A percentile compares a stretch with the other conserved stretches of the same genome.
phyloP scores from a whole-genome alignment of 192 early-diverging fungal species.

The Mortierella claussenii region DNA sequence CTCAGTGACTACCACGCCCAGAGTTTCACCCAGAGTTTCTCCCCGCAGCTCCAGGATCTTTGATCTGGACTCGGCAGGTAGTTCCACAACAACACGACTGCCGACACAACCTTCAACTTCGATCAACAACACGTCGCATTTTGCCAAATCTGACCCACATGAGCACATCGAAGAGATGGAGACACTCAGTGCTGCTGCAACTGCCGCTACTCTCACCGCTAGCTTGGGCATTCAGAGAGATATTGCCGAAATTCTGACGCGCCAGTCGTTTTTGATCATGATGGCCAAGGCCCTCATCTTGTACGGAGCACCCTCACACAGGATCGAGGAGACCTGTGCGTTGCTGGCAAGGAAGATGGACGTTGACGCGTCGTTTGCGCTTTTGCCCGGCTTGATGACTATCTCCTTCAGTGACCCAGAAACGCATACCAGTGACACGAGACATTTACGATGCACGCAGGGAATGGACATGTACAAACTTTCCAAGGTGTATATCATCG shows the following conservation, averaged over 20 bases:
- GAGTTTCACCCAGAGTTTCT: slow-evolving; percentile 36
- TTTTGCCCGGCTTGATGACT: slow-evolving; percentile 78
- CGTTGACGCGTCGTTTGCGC: slow-evolving; percentile 72
- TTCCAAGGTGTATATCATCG: slow-evolving; percentile 68
- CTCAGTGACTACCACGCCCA: slow-evolving; percentile 27
- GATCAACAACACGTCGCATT: slow-evolving; percentile 20
- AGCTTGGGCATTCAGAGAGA: slow-evolving; percentile 53
- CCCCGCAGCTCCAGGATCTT: slow-evolving; percentile 39
- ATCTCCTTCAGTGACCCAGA: slow-evolving; percentile 80
- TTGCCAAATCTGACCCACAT: slow-evolving; percentile 1
- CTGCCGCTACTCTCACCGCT: slow-evolving; percentile 18
- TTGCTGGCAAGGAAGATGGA: slow-evolving; percentile 59
- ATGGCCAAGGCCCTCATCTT: slow-evolving; percentile 71
- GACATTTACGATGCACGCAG: slow-evolving; percentile 66
- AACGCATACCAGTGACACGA: slow-evolving; percentile 81
- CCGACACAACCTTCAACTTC: slow-evolving; percentile 30
- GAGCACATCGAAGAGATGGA: slow-evolving; percentile 46
- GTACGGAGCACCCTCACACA: slow-evolving; percentile 74
- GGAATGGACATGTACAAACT: slow-evolving; percentile 79
- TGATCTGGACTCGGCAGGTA: slow-evolving; percentile 12
- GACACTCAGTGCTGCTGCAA: slow-evolving; percentile 26
- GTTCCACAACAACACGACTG: slow-evolving; percentile 9
- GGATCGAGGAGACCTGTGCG: slow-evolving; percentile 68
- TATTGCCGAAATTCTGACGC: slow-evolving; percentile 74
- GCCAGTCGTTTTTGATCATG: slow-evolving; percentile 73